Evolutionary conservation across 1,284 basidiomycete genomes (phyloP), one percentile per base, ranked within the genome.

Genomic region (Tilletia indica): DNA sequence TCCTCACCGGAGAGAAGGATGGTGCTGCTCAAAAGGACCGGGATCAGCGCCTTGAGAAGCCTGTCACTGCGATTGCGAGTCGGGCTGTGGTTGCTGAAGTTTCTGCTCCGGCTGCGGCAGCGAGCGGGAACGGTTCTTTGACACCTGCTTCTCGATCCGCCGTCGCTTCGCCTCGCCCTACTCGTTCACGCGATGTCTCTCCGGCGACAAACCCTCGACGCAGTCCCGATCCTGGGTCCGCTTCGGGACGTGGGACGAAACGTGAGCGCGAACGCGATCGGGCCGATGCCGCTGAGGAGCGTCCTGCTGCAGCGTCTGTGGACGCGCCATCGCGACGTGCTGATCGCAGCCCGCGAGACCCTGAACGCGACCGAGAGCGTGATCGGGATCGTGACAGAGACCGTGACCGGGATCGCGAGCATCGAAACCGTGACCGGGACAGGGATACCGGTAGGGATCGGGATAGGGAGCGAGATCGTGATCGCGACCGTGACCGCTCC

Each of bases 381-480:
- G 58, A 61, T 34, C 58, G 54, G 11, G 49, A 38, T 14, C 56
- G 63, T 25, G 25, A 38, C 16, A 19, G 31, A 45, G 70, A 45
- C 8, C 21, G 51, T 6, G 49, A 51, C 39, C 64, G 70, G 19
- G 63, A 67, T 9, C 54, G 68, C 16, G 64, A 63, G 8, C 48
- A 54, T 38, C 45, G 66, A 2, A 21, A 58, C 11, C 69, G 70
- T 39, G 47, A 51, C 11, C 45, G 48, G 25, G 48, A 71, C 38
- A 36, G 67, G 0, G 70, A 71, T 68, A 16, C 58, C n/a, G n/a
- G 45, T 21, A 71, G 73, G 64, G 70, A 73, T 6, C 70, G 71
- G 36, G 48, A 42, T 14, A 11, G 61, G 19, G 61, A 64, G 9
- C 61, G 61, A 16, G 61, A 64, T 34, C 61, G 61, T 19, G 36